phyloP scores from a whole-genome alignment of 192 early-diverging fungal species.

The Glomus cerebriforme region DNA sequence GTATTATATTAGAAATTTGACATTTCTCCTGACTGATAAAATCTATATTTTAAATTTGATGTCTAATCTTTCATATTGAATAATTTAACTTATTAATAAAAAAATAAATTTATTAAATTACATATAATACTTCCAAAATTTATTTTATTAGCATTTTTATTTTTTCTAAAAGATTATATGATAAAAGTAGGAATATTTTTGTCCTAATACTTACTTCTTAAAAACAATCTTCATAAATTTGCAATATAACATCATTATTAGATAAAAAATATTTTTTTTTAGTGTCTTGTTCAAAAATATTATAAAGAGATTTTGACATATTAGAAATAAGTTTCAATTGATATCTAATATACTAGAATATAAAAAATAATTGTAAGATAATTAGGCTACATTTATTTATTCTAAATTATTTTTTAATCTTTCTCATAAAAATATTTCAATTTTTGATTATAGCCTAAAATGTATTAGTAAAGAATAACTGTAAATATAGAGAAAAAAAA shows the following conservation, averaged over 20 bases:
- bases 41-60: slow-evolving; percentile 14
- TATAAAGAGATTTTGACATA: too few species aligned
- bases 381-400: slow-evolving; percentile 7
- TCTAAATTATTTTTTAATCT: slow-evolving; percentile 7
- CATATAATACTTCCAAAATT: slow-evolving; percentile 19
- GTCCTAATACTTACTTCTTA: not conserved
- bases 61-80: not conserved
- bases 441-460: not conserved
- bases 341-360: slow-evolving; percentile 19
- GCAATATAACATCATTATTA: not conserved
- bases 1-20: too few species aligned
- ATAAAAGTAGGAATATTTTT: not conserved
- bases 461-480: not conserved
- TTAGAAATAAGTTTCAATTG: not conserved
- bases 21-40: too few species aligned
- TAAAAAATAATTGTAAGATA: not conserved
- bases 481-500: not conserved
- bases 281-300: not conserved
- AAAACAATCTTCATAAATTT: not conserved
- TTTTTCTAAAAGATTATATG: not conserved
- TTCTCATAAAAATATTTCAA: not conserved
- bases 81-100: not conserved
- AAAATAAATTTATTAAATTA: slow-evolving; percentile 8
- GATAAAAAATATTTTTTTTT: too few species aligned
- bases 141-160: not conserved